Evolutionary conservation across 148 eudicot species (phyloP).

Genomic region (Cornus kousa): DNA sequence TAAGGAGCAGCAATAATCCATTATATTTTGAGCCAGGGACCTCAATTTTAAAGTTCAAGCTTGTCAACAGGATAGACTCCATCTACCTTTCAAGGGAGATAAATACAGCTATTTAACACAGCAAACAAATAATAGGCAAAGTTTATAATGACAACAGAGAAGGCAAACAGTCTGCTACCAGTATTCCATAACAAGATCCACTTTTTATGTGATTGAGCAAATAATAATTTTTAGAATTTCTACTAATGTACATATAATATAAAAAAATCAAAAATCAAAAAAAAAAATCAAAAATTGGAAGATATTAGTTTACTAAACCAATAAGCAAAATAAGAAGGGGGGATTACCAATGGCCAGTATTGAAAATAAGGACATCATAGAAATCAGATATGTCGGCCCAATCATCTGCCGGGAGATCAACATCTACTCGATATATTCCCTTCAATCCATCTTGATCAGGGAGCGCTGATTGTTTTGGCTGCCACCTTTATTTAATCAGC

Average conservation of each 20-base stretch:
- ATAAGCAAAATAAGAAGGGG: constrained; percentile 5
- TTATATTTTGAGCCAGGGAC: background rate
- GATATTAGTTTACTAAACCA: background rate
- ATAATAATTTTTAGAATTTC: background rate
- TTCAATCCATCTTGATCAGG: constrained; percentile 49
- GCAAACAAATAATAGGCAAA: background rate
- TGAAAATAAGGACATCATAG: constrained; percentile 78
- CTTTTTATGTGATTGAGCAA: background rate
- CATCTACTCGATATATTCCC: constrained; percentile 81
- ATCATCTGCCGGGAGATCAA: constrained; percentile 82
- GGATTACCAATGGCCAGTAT: constrained; percentile 90
- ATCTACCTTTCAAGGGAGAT: background rate
- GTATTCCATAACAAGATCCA: background rate
- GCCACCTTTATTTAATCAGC: constrained; percentile 73
- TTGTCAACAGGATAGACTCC: background rate
- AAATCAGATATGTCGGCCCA: constrained; percentile 72
- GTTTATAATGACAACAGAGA: background rate
- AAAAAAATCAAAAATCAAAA: background rate
- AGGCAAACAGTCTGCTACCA: constrained; percentile 1
- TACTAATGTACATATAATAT: background rate
- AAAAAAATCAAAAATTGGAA: background rate
- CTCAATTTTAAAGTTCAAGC: background rate
- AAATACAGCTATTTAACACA: background rate
- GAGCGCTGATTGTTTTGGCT: constrained; percentile 42
- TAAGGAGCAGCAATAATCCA: background rate